Conservation (phyloP, 2,329 filamentous ascomycete species). For the Cladosporium halotolerans region DNA sequence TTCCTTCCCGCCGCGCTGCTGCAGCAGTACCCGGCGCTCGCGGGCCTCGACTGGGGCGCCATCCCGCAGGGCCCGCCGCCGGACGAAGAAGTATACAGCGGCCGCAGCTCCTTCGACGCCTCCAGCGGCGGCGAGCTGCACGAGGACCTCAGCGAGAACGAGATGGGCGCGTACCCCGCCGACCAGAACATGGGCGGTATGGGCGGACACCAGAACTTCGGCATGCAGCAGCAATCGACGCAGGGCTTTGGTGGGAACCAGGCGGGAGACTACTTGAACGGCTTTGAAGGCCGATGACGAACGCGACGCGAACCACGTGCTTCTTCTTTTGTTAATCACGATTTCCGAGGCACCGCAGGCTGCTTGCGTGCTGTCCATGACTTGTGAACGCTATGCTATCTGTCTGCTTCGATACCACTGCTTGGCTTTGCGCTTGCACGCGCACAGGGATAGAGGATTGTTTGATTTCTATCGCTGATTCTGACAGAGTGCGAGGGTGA, state of each 20-base stretch:
- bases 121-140: constrained; percentile 65
- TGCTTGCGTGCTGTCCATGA: background rate
- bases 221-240: constrained; percentile 13
- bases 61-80: constrained; percentile 51
- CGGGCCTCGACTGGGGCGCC: constrained; percentile 77
- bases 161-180: constrained; percentile 20
- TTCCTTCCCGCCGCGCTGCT: constrained; percentile 79
- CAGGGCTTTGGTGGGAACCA: constrained; percentile 16
- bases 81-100: constrained; percentile 58
- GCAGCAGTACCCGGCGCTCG: constrained; percentile 89
- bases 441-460: background rate
- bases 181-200: constrained; percentile 14
- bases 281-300: constrained; percentile 29
- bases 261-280: constrained; percentile 26
- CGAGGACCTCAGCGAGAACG: constrained; percentile 58
- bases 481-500: too few relatives aligned
- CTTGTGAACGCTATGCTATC: background rate
- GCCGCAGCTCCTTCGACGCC: constrained; percentile 73
- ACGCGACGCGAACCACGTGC: background rate
- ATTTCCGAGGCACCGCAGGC: background rate
- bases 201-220: background rate
- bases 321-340: background rate
- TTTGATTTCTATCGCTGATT: background rate
- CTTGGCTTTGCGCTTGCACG: background rate
- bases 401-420: background rate